These are phyloP conservation scores for Zasmidium citrigriseum DNA, from an alignment of 2,329 filamentous ascomycete species.

Conservation along the genomic window DNA sequence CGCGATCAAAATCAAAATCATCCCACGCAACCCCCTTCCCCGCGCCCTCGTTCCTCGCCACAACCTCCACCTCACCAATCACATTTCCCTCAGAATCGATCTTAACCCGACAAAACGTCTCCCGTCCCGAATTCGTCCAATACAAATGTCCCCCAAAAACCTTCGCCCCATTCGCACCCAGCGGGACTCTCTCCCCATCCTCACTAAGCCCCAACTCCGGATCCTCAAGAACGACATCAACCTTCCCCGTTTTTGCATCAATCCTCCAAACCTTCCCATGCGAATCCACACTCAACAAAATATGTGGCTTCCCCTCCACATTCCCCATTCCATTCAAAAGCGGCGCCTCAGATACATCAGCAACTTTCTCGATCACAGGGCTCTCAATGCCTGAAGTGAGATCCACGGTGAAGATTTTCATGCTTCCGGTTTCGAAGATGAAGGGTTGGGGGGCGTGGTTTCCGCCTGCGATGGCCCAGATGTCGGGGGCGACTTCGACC, in stretches of 20 bases:
- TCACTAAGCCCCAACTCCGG: neutral
- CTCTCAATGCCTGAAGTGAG: neutral
- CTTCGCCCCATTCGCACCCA: conserved; percentile 2
- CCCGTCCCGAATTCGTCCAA: conserved; percentile 5
- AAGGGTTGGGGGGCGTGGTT: conserved; percentile 1
- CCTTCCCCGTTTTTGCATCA: neutral
- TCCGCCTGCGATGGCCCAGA: conserved; percentile 6
- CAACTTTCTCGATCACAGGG: neutral
- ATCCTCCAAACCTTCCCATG: neutral
- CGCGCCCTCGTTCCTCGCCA: neutral
- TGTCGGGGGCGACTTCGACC: conserved; percentile 4
- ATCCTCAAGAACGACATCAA: conserved; percentile 3
- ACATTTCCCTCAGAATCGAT: neutral
- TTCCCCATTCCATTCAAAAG: conserved; percentile 1
- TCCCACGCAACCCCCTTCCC: neutral
- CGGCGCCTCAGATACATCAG: neutral
- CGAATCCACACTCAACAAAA: conserved; percentile 1
- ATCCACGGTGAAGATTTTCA: conserved; percentile 3
- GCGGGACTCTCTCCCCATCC: neutral
- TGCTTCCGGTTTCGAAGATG: neutral
- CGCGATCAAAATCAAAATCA: conserved; percentile 8
- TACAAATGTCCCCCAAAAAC: neutral
- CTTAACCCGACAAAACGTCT: conserved; percentile 3
- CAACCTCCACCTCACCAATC: neutral
- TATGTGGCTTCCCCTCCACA: neutral